A percentile compares a stretch with the other conserved stretches of the same genome.
Conservation (phyloP, 257 asterid species). For the Anisodus acutangulus region DNA sequence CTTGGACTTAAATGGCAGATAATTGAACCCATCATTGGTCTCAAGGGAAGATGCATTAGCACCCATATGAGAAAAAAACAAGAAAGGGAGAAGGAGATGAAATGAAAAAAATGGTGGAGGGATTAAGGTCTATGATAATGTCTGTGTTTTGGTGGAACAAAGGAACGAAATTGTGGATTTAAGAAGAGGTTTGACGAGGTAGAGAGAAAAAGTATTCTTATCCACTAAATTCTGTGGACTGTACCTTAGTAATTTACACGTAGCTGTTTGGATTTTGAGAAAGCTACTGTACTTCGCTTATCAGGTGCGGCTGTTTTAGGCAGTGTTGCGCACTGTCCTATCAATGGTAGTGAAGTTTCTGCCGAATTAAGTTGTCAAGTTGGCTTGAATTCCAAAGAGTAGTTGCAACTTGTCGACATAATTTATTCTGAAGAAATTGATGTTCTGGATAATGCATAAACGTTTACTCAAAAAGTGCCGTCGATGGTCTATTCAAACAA, state of each 20-base stretch:
- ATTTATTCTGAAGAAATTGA: neutral
- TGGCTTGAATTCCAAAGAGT: neutral
- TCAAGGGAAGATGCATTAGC: conserved; percentile 55
- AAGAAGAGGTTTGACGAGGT: too few species aligned
- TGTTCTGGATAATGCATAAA: conserved; percentile 9
- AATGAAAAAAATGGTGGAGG: conserved; percentile 1
- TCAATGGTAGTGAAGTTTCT: neutral
- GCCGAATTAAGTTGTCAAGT: neutral
- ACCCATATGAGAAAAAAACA: conserved; percentile 51
- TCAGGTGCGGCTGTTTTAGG: neutral
- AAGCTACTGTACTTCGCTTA: too few species aligned
- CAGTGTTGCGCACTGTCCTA: neutral
- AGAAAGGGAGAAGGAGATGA: neutral
- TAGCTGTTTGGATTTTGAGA: neutral
- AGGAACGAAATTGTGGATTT: neutral
- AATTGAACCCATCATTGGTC: conserved; percentile 30
- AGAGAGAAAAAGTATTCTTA: neutral
- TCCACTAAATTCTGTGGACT: neutral
- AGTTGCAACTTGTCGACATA: conserved; percentile 29
- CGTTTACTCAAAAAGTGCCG: neutral
- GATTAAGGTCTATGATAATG: neutral
- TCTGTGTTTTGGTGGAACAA: neutral
- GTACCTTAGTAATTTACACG: neutral
- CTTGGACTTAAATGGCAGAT: conserved; percentile 38
- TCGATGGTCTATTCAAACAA: neutral